Base-by-base conservation (phyloP, 1,284 basidiomycete species). In the Boletus chippewaensis region DNA sequence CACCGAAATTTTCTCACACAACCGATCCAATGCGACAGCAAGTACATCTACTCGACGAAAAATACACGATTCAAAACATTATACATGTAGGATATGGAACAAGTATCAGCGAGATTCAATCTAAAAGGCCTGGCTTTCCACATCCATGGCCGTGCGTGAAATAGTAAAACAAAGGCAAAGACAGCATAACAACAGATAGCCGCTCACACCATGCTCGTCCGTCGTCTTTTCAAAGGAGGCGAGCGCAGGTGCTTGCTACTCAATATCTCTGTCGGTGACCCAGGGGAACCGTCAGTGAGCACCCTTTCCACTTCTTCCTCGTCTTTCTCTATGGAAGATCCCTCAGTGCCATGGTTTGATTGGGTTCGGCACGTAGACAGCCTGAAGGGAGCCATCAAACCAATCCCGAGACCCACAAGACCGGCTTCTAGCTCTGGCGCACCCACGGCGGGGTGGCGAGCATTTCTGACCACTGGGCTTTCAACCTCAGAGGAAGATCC, bases 391-490 rank as follows among this genome's bases (percentile, higher is more conserved):
- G 75, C 78, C 59, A 82, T 69, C 44, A 83, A 68, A 13, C 77
- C 77, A 54, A 81, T 71, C 18, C 77, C 77, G 35, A 78, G 68
- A 12, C 74, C 74, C 28, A 69, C 55, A 32, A 59, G 57, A 26
- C 61, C 67, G 3, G 67, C 65, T 34, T 70, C 63, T 18, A 65
- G 47, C 38, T 67, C 68, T 15, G 65, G 59, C 5, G 62, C 56
- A 38, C 57, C 55, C 45, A 45, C 46, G 28, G 57, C 51, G 26
- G 62, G 58, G 35, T 70, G 59, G 47, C 71, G 61, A 39, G 66
- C 65, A 54, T 72, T 76, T 52, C 80, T 71, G 46, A 84, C 61
- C 10, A 83, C 75, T n/a, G 82, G 83, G 52, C 81, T 83, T 52
- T 82, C 82, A 20, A 61, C 60, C 46, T 74, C 76, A 16, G 72